These are phyloP conservation scores for Salix viminalis DNA, from an alignment of 345 rosid species.

Conservation along the genomic window DNA sequence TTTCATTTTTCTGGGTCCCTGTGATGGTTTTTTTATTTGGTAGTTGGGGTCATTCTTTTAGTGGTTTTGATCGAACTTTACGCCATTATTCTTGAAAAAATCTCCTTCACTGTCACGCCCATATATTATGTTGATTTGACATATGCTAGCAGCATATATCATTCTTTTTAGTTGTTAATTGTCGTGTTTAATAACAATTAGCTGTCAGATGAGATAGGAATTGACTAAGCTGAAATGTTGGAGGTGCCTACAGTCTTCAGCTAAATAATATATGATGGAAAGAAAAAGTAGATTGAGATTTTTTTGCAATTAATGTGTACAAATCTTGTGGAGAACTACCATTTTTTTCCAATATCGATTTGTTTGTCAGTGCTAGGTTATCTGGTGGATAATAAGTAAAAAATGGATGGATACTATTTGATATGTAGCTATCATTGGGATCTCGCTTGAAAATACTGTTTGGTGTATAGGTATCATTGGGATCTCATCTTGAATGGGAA, in stretches of 20 bases:
- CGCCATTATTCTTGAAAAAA: background rate
- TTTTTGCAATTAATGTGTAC: background rate
- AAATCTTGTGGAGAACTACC: background rate
- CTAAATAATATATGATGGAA: background rate
- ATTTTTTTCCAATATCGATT: background rate
- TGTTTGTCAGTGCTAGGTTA: background rate
- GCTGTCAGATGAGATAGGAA: background rate
- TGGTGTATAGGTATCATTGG: background rate
- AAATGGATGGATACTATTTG: background rate
- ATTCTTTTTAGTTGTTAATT: background rate
- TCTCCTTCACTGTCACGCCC: background rate
- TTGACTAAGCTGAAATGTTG: background rate
- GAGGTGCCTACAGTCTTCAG: background rate
- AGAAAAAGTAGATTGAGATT: background rate
- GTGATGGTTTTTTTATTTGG: background rate
- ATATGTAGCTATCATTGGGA: background rate
- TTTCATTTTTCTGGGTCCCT: background rate
- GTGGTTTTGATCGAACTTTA: background rate
- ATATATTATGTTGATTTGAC: background rate
- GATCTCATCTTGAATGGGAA: background rate
- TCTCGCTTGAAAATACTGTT: background rate
- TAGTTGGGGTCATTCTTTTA: background rate
- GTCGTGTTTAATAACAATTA: background rate
- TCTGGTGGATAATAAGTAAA: background rate
- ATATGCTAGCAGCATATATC: background rate